Evolutionary conservation across 768 basidiomycete genomes (phyloP).

Genomic region (Coprinopsis cinerea): DNA sequence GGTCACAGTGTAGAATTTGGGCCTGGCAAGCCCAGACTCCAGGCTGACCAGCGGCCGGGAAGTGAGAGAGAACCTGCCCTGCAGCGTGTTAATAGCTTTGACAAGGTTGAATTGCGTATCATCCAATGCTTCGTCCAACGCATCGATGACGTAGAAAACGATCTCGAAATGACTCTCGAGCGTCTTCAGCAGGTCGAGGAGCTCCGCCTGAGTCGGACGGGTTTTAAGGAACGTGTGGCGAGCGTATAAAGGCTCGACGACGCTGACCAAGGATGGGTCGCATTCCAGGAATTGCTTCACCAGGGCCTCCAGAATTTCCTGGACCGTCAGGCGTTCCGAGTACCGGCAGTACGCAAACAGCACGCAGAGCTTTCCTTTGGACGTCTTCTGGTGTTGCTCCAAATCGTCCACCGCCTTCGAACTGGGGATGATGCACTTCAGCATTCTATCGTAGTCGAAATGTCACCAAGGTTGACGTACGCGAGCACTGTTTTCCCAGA

Average conservation of each 20-base stretch:
- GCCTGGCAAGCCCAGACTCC: background rate
- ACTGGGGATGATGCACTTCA: background rate
- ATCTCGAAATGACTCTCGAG: background rate
- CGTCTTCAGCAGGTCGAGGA: background rate
- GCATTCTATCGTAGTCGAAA: background rate
- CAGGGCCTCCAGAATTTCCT: background rate
- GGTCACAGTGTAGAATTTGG: background rate
- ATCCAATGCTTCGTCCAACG: constrained; percentile 1
- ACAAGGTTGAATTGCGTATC: constrained; percentile 2
- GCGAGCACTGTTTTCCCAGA: constrained; percentile 4
- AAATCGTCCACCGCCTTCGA: background rate
- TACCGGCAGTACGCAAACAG: constrained; percentile 5
- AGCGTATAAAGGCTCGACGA: background rate
- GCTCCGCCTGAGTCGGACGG: background rate
- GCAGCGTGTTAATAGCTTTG: background rate
- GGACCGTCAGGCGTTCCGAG: background rate
- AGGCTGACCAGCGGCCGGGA: constrained; percentile 1
- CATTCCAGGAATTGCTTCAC: background rate
- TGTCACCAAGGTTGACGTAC: too few relatives aligned
- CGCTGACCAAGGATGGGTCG: background rate
- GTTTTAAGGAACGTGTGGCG: background rate
- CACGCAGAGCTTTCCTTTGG: background rate
- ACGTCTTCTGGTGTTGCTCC: background rate
- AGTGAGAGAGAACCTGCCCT: background rate
- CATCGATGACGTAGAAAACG: background rate